Evolutionary conservation across 1,284 basidiomycete species (phyloP).

Genomic region (Puccinia coronata): DNA sequence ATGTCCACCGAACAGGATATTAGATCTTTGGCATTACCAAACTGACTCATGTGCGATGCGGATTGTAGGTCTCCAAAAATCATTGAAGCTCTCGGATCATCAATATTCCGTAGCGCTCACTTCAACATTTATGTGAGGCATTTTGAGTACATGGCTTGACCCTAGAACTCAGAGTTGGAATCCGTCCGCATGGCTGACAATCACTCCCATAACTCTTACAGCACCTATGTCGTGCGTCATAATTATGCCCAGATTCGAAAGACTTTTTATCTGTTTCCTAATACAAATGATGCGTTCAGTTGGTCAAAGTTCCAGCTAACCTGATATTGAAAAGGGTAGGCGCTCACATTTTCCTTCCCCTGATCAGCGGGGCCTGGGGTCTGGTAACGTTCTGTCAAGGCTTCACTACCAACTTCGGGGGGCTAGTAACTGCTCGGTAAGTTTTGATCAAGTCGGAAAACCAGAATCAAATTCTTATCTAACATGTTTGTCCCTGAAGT

Average conservation of each 20-base stretch:
- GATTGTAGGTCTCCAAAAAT: constrained; percentile 13
- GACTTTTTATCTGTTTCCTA: not conserved
- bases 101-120: constrained; percentile 37
- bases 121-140: constrained; percentile 26
- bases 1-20: not conserved
- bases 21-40: not conserved
- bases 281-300: not conserved
- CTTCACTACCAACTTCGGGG: not conserved
- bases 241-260: not conserved
- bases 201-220: not conserved
- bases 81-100: constrained; percentile 24
- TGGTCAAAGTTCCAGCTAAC: constrained; percentile 24
- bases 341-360: constrained; percentile 3
- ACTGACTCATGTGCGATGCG: not conserved
- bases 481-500: not conserved
- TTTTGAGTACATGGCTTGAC: not conserved
- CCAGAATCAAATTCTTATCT: not conserved
- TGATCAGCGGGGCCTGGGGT: constrained; percentile 13
- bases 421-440: constrained; percentile 1
- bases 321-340: constrained; percentile 16
- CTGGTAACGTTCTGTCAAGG: constrained; percentile 21
- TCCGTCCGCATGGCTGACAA: not conserved
- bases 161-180: not conserved
- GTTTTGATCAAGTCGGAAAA: not conserved
- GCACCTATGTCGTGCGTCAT: constrained; percentile 29